These are phyloP conservation scores for Debaryomyces coudertii DNA, from an alignment of 1,139 yeast genomes.

Conservation along the genomic window DNA sequence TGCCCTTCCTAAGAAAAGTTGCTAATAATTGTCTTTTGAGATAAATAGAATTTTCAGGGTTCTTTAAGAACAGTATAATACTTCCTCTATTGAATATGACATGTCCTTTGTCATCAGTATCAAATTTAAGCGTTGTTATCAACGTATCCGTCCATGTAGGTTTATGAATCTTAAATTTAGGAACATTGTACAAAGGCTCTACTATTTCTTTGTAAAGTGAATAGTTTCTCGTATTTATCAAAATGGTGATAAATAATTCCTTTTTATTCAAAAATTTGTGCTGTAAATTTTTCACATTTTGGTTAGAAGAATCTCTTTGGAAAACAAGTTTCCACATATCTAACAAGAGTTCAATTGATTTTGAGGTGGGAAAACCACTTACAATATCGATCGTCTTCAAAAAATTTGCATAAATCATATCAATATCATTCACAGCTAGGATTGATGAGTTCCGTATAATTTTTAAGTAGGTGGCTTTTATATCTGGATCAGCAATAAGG, in stretches of 20 bases:
- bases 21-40: slow-evolving; percentile 25
- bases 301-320: slow-evolving; percentile 9
- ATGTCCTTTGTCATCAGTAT: slow-evolving; percentile 14
- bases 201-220: slow-evolving; percentile 22
- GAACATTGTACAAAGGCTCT: slow-evolving; percentile 18
- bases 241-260: slow-evolving; percentile 23
- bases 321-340: slow-evolving; percentile 26
- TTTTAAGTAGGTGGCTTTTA: slow-evolving; percentile 17
- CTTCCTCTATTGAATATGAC: slow-evolving; percentile 17
- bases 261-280: slow-evolving; percentile 20
- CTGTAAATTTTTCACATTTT: slow-evolving; percentile 18
- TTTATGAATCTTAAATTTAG: slow-evolving; percentile 6
- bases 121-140: slow-evolving; percentile 25
- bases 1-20: slow-evolving; percentile 24
- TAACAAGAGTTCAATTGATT: slow-evolving; percentile 21
- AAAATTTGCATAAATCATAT: slow-evolving; percentile 19
- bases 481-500: slow-evolving; percentile 17
- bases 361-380: slow-evolving; percentile 20
- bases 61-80: slow-evolving; percentile 20
- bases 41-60: slow-evolving; percentile 14
- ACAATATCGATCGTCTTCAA: slow-evolving; percentile 22
- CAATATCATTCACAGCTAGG: slow-evolving; percentile 17
- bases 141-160: slow-evolving; percentile 29
- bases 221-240: slow-evolving; percentile 27
- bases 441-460: slow-evolving; percentile 10